Conservation (phyloP, 2,329 filamentous ascomycete genomes). For the Chalaropsis ovoidea region DNA sequence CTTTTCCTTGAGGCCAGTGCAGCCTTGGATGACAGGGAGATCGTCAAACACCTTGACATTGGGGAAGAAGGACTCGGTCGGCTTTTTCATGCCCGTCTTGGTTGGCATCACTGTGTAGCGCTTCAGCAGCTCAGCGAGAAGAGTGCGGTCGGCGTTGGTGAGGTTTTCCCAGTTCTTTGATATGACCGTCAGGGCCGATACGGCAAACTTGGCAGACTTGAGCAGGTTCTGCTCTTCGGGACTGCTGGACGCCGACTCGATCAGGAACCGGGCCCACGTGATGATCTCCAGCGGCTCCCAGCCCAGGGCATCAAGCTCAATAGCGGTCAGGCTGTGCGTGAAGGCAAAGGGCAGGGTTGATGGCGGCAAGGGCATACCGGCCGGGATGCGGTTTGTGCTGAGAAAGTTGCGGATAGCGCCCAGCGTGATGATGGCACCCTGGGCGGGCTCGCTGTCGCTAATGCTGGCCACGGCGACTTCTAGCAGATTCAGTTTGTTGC, state of each 20-base stretch:
- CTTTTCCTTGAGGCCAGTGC: conserved; percentile 79
- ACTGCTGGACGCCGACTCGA: conserved; percentile 54
- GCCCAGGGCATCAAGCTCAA: conserved; percentile 67
- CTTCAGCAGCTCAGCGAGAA: conserved; percentile 43
- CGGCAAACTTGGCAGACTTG: conserved; percentile 60
- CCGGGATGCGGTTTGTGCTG: conserved; percentile 65
- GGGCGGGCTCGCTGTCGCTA: conserved; percentile 46
- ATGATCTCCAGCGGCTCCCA: conserved; percentile 80
- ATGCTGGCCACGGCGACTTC: conserved; percentile 69
- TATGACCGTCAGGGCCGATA: conserved; percentile 64
- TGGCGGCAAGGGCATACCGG: conserved; percentile 69
- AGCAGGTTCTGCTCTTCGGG: conserved; percentile 59
- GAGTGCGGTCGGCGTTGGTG: conserved; percentile 19
- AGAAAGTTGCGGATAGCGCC: conserved; percentile 66
- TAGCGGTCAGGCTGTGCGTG: conserved; percentile 56
- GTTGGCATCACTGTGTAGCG: conserved; percentile 73
- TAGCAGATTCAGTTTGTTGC: conserved; percentile 59
- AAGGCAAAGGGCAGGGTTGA: conserved; percentile 78
- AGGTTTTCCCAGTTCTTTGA: conserved; percentile 75
- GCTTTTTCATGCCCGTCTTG: conserved; percentile 77
- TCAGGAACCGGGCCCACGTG: conserved; percentile 72
- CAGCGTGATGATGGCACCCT: conserved; percentile 65
- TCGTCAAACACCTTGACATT: conserved; percentile 94
- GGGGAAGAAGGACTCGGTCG: conserved; percentile 79
- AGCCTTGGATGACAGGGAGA: conserved; percentile 66